Base-by-base conservation (phyloP, 2,329 filamentous ascomycete genomes). In the Fusarium sp. region DNA sequence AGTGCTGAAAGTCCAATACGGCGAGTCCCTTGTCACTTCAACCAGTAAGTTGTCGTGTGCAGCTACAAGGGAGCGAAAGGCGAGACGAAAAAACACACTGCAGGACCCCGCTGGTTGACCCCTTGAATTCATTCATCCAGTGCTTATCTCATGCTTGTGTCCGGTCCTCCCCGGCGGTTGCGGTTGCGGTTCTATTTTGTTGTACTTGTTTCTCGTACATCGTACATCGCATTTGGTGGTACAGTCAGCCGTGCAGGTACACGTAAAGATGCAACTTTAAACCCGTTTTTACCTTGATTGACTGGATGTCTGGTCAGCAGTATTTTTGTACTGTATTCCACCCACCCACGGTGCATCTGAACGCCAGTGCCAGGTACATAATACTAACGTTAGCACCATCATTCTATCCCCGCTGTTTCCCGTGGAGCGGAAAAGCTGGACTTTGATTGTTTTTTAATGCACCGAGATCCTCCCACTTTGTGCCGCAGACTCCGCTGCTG, bases 361-460 rank as follows among this genome's bases (percentile, higher is more conserved):
- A 49, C 39, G 21, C 28, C 21, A 31, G 41, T 61, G 30, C 50
- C 26, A 54, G 39, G 58, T 69, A 58, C 46, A 48, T 42, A 54
- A 51, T 55, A 58, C 51, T 28, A 45, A 18, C 10, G 10, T 11
- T 37, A 37, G 34, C 12, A 37, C 34, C 18, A 37, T 37, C 18
- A 37, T 37, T 9, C 19, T 57, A 56, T 67, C 44, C 69, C 69
- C 69, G 62, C 69, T 69, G 61, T 71, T 71, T 71, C 54, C 65
- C 60, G 56, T 64, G 48, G 57, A 67, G 53, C 49, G 44, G 46
- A 62, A 71, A 54, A 54, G 59, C 45, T 68, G 70, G 52, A 69
- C 59, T 73, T 62, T 62, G 23, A 68, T 72, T 73, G 58, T 55
- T 71, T 74, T 74, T 71, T 67, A 74, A 74, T 73, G 59, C 64